phyloP scores from a whole-genome alignment of 352 stramenopile genomes.

The Phytophthora ohioensis region DNA sequence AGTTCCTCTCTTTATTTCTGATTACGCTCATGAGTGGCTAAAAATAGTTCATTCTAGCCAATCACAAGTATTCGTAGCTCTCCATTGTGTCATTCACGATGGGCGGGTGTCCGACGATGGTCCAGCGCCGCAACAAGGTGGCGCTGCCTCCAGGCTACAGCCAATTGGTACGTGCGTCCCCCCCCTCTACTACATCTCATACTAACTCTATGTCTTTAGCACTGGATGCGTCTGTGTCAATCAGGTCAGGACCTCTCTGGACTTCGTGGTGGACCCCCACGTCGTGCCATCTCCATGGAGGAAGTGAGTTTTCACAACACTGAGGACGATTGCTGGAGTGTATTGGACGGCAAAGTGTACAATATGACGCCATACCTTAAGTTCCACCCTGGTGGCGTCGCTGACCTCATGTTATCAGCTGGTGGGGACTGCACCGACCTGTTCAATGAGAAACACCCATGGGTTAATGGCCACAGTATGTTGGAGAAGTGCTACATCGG shows the following conservation, averaged over 20 bases:
- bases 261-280: slow-evolving; percentile 60
- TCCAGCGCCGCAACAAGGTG: slow-evolving; percentile 81
- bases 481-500: slow-evolving; percentile 90
- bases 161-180: slow-evolving; percentile 68
- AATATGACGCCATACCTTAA: slow-evolving; percentile 97
- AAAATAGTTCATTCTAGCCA: slow-evolving; percentile 6
- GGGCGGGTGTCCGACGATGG: slow-evolving; percentile 67
- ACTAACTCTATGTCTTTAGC: slow-evolving; percentile 43
- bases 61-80: slow-evolving; percentile 3
- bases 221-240: slow-evolving; percentile 94
- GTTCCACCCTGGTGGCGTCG: slow-evolving; percentile 97
- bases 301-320: slow-evolving; percentile 92
- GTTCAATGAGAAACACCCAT: slow-evolving; percentile 98
- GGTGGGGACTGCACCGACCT: slow-evolving; percentile 95
- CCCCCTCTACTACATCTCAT: neutral
- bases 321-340: slow-evolving; percentile 94
- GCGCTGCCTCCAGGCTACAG: slow-evolving; percentile 91
- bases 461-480: slow-evolving; percentile 94
- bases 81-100: slow-evolving; percentile 11
- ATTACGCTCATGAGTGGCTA: neutral
- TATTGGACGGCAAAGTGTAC: slow-evolving; percentile 94
- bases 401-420: slow-evolving; percentile 91
- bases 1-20: neutral
- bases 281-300: slow-evolving; percentile 73
- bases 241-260: slow-evolving; percentile 89